Conservation (phyloP, 805 yeast genomes). For the Yamadazyma paraphyllophila region DNA sequence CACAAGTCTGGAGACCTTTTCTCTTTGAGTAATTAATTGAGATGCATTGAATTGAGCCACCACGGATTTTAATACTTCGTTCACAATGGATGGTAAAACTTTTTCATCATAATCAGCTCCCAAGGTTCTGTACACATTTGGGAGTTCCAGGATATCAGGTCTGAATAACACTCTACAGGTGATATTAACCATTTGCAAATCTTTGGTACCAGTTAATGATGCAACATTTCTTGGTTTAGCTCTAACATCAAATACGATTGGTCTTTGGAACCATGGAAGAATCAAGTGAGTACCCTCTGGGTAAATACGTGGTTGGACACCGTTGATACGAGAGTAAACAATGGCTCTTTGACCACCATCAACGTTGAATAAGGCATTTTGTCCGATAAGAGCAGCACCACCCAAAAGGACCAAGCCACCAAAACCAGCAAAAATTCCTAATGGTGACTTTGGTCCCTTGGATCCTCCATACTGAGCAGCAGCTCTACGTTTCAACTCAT, state of each 20-base stretch:
- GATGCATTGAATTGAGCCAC: constrained; percentile 99
- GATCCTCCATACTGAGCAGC: constrained; percentile 22
- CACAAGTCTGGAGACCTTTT: constrained; percentile 86
- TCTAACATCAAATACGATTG: constrained; percentile 89
- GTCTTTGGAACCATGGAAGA: constrained; percentile 92
- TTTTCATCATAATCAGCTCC: constrained; percentile 96
- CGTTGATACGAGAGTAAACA: constrained; percentile 81
- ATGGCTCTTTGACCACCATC: constrained; percentile 99
- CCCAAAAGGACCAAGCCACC: constrained; percentile 42
- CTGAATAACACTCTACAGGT: constrained; percentile 96
- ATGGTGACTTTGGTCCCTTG: constrained; percentile 34
- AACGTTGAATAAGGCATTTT: constrained; percentile 55
- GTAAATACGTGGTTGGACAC: constrained; percentile 79
- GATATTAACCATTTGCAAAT: constrained; percentile 97
- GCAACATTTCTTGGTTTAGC: constrained; percentile 97
- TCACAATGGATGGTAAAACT: constrained; percentile 95
- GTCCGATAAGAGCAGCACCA: constrained; percentile 39
- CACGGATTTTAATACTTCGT: constrained; percentile 93
- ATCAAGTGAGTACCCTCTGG: constrained; percentile 94
- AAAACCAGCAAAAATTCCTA: constrained; percentile 39
- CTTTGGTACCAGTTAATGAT: constrained; percentile 96
- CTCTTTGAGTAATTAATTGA: constrained; percentile 98
- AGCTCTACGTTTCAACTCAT: constrained; percentile 42
- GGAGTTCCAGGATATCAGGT: constrained; percentile 77
- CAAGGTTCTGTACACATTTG: constrained; percentile 84